A percentile compares a stretch with the other conserved stretches of the same genome.
Evolutionary conservation across 1,284 basidiomycete species (phyloP).

Genomic region (Cryptococcus hybrid): DNA sequence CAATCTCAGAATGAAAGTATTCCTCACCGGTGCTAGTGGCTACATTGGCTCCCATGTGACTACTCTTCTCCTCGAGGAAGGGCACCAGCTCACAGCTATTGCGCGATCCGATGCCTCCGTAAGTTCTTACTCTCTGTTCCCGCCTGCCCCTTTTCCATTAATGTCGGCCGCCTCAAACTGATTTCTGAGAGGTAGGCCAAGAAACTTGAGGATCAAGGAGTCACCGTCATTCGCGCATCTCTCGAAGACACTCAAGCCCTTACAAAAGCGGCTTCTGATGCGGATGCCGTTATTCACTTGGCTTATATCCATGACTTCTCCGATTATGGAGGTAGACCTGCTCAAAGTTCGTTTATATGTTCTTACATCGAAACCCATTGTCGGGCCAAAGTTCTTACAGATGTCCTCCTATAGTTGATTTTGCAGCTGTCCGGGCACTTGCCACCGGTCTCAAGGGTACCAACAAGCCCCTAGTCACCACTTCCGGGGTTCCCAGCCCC

Average conservation of each 20-base stretch:
- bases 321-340: slow-evolving; percentile 7
- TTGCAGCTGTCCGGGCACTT: slow-evolving; percentile 19
- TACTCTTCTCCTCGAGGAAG: slow-evolving; percentile 20
- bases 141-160: too few species aligned
- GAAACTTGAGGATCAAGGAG: slow-evolving; percentile 19
- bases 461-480: slow-evolving; percentile 23
- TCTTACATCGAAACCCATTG: neutral
- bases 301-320: slow-evolving; percentile 29
- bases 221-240: slow-evolving; percentile 15
- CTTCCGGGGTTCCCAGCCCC: slow-evolving; percentile 4
- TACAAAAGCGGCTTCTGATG: slow-evolving; percentile 13
- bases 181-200: slow-evolving; percentile 2
- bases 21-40: slow-evolving; percentile 30
- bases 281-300: slow-evolving; percentile 36
- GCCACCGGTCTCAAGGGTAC: slow-evolving; percentile 20
- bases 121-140: neutral
- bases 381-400: neutral
- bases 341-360: slow-evolving; percentile 3
- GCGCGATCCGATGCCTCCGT: slow-evolving; percentile 25
- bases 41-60: slow-evolving; percentile 26
- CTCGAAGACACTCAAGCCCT: slow-evolving; percentile 26
- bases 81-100: slow-evolving; percentile 30
- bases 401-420: slow-evolving; percentile 2
- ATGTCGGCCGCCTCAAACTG: neutral
- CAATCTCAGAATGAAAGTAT: neutral